Evolutionary conservation across 768 basidiomycete species (phyloP).

Genomic region (Phaeolepiota aurea): DNA sequence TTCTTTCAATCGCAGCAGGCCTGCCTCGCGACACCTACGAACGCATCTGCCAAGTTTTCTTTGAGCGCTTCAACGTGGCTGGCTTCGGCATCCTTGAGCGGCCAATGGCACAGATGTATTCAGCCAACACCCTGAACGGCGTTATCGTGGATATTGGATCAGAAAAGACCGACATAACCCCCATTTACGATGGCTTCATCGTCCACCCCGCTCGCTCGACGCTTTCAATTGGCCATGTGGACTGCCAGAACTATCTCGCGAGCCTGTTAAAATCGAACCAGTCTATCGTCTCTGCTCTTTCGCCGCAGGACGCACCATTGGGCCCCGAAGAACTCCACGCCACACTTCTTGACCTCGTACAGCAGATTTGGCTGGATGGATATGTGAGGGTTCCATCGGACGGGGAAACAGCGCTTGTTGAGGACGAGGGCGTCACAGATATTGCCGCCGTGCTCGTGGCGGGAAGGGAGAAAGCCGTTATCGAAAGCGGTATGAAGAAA

Average conservation of each 20-base stretch:
- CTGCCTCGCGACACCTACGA: conserved; percentile 65
- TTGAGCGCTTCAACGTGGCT: conserved; percentile 88
- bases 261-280: conserved; percentile 65
- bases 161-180: conserved; percentile 68
- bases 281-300: conserved; percentile 47
- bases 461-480: conserved; percentile 85
- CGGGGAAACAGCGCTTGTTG: conserved; percentile 56
- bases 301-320: conserved; percentile 40
- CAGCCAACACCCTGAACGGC: conserved; percentile 62
- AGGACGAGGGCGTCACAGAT: conserved; percentile 84
- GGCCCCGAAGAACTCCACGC: conserved; percentile 37
- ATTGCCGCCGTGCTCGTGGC: conserved; percentile 87
- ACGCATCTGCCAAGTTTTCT: conserved; percentile 74
- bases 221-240: conserved; percentile 57
- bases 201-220: conserved; percentile 43
- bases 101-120: conserved; percentile 78
- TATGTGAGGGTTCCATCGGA: conserved; percentile 67
- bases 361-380: conserved; percentile 54
- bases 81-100: conserved; percentile 77
- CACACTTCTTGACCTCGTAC: conserved; percentile 55
- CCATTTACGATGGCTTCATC: conserved; percentile 68
- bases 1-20: conserved; percentile 61
- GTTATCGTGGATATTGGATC: conserved; percentile 78
- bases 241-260: conserved; percentile 73
- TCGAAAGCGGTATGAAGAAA: conserved; percentile 79